These are phyloP conservation scores for Aspergillus ellipticus DNA, from an alignment of 495 filamentous ascomycete species.

Conservation along the genomic window DNA sequence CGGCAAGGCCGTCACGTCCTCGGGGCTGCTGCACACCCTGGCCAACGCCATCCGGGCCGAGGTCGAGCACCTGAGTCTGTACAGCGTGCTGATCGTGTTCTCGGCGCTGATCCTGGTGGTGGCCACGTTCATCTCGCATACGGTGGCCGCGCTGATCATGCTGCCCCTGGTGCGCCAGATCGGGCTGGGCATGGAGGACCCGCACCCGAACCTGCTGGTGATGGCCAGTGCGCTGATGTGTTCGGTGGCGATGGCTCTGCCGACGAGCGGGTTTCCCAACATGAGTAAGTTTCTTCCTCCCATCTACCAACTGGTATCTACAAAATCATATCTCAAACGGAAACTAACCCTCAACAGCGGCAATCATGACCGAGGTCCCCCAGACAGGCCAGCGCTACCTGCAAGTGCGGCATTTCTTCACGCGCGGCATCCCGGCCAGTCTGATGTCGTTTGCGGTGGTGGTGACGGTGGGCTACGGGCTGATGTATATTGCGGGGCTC, in stretches of 20 bases:
- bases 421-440: constrained; percentile 80
- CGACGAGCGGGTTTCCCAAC: constrained; percentile 95
- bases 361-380: constrained; percentile 98
- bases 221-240: constrained; percentile 76
- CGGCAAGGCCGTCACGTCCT: constrained; percentile 91
- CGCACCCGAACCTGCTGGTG: constrained; percentile 90
- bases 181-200: constrained; percentile 76
- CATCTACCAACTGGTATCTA: neutral
- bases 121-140: constrained; percentile 97
- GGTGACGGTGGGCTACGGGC: constrained; percentile 78
- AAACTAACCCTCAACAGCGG: constrained; percentile 54
- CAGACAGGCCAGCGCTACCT: constrained; percentile 90
- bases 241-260: constrained; percentile 78
- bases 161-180: constrained; percentile 85
- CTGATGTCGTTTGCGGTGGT: constrained; percentile 78
- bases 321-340: no score
- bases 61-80: constrained; percentile 78
- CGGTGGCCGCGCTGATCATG: constrained; percentile 92
- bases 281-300: constrained; percentile 75
- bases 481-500: constrained; percentile 77
- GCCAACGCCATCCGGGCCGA: constrained; percentile 66
- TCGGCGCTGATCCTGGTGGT: constrained; percentile 82
- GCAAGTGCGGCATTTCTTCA: constrained; percentile 89
- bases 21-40: constrained; percentile 87
- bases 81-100: constrained; percentile 85